Conservation (phyloP, 495 filamentous ascomycete species). For the Hyaloscypha finlandica region DNA sequence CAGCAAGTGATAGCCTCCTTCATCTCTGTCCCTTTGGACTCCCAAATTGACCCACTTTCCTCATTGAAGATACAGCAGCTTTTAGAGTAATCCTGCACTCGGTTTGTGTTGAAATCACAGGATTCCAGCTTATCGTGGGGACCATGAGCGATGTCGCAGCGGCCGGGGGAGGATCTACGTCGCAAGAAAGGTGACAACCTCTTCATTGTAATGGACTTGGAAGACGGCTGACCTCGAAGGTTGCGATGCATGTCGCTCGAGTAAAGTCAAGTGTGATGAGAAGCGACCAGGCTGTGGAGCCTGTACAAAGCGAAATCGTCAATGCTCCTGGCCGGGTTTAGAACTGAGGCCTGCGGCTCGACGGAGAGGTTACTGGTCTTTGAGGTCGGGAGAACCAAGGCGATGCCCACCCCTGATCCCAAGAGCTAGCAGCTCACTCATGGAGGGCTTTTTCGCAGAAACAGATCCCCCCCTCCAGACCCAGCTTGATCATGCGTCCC, state of each 20-base stretch:
- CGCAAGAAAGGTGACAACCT: background rate
- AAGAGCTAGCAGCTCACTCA: background rate
- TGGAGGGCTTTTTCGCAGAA: background rate
- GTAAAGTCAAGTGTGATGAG: constrained; percentile 12
- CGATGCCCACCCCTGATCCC: background rate
- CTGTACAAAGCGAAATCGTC: background rate
- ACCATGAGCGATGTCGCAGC: background rate
- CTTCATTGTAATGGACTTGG: background rate
- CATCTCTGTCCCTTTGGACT: background rate
- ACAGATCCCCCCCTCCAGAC: background rate
- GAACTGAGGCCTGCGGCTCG: background rate
- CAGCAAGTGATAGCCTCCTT: background rate
- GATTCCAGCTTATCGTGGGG: too few relatives aligned
- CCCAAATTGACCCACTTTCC: background rate
- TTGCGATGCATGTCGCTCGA: constrained; percentile 6
- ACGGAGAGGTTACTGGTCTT: constrained; percentile 2
- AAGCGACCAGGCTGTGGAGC: background rate
- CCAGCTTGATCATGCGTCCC: background rate
- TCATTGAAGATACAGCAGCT: too few relatives aligned
- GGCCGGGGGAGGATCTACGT: background rate
- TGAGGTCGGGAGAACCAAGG: constrained; percentile 3
- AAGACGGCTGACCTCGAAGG: constrained; percentile 3
- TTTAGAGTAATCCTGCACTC: too few relatives aligned
- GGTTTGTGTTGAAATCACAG: too few relatives aligned
- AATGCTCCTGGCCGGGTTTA: constrained; percentile 9